Base-by-base conservation (phyloP, 768 basidiomycete genomes). In the Hypholoma fasciculare region DNA sequence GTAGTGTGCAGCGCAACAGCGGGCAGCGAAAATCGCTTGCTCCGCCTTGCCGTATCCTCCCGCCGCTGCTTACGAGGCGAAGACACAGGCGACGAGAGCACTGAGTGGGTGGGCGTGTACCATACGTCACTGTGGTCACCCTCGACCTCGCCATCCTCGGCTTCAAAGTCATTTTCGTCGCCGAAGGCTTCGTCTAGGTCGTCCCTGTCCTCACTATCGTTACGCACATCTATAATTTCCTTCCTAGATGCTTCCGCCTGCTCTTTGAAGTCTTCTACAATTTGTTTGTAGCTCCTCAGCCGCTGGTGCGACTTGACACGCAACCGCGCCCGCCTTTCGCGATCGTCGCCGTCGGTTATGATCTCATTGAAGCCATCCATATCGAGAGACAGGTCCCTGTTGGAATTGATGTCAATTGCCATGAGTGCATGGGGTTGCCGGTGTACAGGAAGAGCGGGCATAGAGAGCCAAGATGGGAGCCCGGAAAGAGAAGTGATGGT, bases 1-100 rank as follows among this genome's bases (percentile, higher is more conserved):
- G 85, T 84, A 30, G 85, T 85, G 62, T 92, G 89, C 69, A 92
- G 62, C 38, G 87, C 89, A 38, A 93, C 77, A n/a, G 88, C 88
- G 47, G 90, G 89, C 50, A 89, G 59, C 49, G 91, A 92, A 65
- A 91, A 91, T 39, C 89, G 81, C 67, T 90, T 89, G 65, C 76
- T 77, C 64, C 84, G 70, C 62, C 87, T 73, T 44, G 79, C 81
- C 0, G 88, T 89, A 60, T 89, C 81, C 67, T 89, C 89, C 63
- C 68, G 77, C 58, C 77, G 62, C 54, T 64, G 65, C 26, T 59
- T 61, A 23, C 59, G 53, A 6, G 71, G 69, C 0, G 70, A 70
- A 7, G 72, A 68, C 23, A 63, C 54, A 7, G 68, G 64, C 12
- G 73, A 68, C 14, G 67, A 65, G 7, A 54, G 61, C 5, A 57